A percentile compares a stretch with the other conserved stretches of the same genome.
phyloP scores from a whole-genome alignment of 176 grass and related monocot species.

The Oryza meridionalis region DNA sequence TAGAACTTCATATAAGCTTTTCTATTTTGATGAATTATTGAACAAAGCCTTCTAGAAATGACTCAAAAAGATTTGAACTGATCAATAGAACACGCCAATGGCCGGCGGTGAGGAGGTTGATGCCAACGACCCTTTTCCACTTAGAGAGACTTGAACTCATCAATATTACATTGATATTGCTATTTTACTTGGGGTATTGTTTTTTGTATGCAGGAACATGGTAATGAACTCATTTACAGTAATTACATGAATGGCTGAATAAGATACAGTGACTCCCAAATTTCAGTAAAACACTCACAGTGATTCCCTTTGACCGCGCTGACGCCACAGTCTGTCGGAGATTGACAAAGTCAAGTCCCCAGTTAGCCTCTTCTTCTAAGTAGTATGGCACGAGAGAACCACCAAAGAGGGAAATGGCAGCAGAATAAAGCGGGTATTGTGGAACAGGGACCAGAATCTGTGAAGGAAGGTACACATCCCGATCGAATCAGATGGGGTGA shows the following conservation, averaged over 20 bases:
- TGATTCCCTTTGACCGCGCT: slow-evolving; percentile 84
- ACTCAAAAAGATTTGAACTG: neutral
- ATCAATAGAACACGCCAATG: neutral
- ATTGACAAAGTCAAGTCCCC: slow-evolving; percentile 77
- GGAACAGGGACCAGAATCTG: slow-evolving; percentile 99
- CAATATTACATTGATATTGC: neutral
- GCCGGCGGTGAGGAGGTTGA: neutral
- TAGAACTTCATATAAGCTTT: neutral
- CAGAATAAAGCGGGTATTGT: slow-evolving; percentile 98
- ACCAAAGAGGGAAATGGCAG: slow-evolving; percentile 81
- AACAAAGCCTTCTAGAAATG: neutral
- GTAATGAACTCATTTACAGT: neutral
- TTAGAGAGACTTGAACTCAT: slow-evolving; percentile 4
- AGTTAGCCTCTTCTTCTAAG: slow-evolving; percentile 96
- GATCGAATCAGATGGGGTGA: neutral
- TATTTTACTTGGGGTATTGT: neutral
- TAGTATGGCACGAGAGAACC: slow-evolving; percentile 95
- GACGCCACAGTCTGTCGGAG: slow-evolving; percentile 58
- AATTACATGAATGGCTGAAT: neutral
- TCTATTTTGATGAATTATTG: neutral
- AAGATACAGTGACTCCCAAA: neutral
- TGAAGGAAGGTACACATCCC: slow-evolving; percentile 17
- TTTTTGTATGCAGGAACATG: neutral
- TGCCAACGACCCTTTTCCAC: neutral
- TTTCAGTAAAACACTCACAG: slow-evolving; percentile 58